Evolutionary conservation across 2,329 filamentous ascomycete species (phyloP), one percentile per base, ranked within the genome.

Genomic region (Aspergillus thermomutatus): DNA sequence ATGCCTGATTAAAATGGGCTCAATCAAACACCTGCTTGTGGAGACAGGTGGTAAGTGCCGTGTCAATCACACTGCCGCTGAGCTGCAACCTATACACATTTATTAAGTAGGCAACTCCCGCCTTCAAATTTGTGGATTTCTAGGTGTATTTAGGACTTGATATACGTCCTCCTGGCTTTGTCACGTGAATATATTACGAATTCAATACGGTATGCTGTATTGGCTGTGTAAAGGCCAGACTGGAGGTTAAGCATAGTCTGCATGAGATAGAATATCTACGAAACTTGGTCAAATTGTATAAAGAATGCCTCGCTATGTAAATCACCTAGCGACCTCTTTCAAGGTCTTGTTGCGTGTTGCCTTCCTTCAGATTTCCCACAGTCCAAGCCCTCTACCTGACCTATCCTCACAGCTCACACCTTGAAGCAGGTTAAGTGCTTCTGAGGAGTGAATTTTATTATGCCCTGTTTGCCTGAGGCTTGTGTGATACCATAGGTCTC

Each of bases 221-320:
- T 27, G 50, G 27, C 23, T 19, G 43, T 52, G 71, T 74, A 74
- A 74, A 74, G 72, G 72, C 71, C 72, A 74, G 67, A 64, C 67
- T 69, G 58, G 61, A 64, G 59, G 50, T 45, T 60, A 49, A 37
- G 28, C 51, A 43, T 55, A 17, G 19, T 34, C 7, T 26, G 25
- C 14, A 23, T 25, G 31, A 46, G 31, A 46, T 46, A 46, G 40
- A 43, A 21, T 19, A 25, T 23, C 43, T 23, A 17, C 21, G 43
- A 25, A 46, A 14, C 43, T 26, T 14, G 4, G 21, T 46, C 43
- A 14, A 21, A 14, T 14, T 3, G 9, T 46, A 21, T 26, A 25
- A 45, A 19, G 21, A 45, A 21, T 23, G 43, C 21, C 23, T 25
- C 21, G 25, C 43, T 19, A 46, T 46, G 43, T 46, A 25, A 46